Conservation (phyloP, 768 basidiomycete species). For the Podaxis rugospora region DNA sequence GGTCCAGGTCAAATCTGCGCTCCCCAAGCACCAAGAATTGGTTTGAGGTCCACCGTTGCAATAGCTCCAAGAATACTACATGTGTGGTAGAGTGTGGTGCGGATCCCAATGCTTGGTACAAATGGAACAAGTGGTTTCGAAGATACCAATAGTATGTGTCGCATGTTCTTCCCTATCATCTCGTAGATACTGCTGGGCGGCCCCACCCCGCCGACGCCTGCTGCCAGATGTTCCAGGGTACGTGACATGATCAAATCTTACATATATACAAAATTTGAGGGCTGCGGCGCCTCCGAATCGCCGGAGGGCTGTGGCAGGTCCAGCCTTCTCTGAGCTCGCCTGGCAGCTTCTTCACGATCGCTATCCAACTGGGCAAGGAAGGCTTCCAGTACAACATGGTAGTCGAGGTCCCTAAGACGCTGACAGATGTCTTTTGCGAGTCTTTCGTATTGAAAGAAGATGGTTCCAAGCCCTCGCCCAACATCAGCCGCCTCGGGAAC, state of each 20-base stretch:
- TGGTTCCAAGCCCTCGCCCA: neutral
- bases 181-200: neutral
- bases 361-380: neutral
- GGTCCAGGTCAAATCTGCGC: neutral
- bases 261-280: neutral
- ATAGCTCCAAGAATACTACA: neutral
- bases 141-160: neutral
- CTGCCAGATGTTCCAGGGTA: neutral
- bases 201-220: neutral
- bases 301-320: no score
- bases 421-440: neutral
- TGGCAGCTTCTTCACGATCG: neutral
- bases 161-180: neutral
- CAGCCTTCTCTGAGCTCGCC: no score
- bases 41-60: no score
- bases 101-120: no score
- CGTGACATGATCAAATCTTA: neutral
- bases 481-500: neutral
- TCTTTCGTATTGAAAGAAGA: neutral
- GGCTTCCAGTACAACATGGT: neutral
- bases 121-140: neutral
- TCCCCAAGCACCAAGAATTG: no score
- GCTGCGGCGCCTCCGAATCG: no score
- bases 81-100: no score
- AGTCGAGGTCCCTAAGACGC: neutral